These are phyloP conservation scores for Huntiella bhutanensis DNA, from an alignment of 2,329 filamentous ascomycete genomes.

Conservation along the genomic window DNA sequence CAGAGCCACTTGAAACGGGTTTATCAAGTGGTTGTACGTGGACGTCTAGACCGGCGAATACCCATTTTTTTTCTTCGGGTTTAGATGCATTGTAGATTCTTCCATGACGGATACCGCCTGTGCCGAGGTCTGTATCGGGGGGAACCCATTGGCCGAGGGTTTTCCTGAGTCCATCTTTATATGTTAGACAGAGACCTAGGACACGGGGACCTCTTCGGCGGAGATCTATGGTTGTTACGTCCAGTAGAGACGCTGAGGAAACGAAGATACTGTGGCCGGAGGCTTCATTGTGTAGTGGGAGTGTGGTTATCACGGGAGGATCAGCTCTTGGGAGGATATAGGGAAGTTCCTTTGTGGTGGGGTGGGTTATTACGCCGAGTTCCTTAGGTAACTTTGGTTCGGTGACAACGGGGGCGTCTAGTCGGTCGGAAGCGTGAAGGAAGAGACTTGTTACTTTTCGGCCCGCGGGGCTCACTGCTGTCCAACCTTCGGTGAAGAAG, in stretches of 20 bases:
- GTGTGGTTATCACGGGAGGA: background rate
- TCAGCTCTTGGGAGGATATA: background rate
- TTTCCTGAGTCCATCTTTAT: slow-evolving; percentile 1
- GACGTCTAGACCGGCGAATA: slow-evolving; percentile 1
- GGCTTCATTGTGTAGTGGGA: background rate
- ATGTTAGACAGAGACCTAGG: slow-evolving; percentile 5
- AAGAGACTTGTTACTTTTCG: slow-evolving; percentile 5
- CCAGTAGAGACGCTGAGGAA: background rate
- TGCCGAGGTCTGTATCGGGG: slow-evolving; percentile 1
- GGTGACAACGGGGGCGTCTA: slow-evolving; percentile 4
- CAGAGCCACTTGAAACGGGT: slow-evolving; percentile 3
- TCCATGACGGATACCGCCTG: background rate
- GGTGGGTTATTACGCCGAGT: slow-evolving; percentile 1
- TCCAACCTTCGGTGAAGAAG: slow-evolving; percentile 10
- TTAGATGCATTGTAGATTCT: slow-evolving; percentile 3
- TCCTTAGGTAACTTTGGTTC: slow-evolving; percentile 6
- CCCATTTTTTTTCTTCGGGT: background rate
- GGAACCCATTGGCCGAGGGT: slow-evolving; percentile 10
- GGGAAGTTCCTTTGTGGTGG: background rate
- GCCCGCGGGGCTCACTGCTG: slow-evolving; percentile 4
- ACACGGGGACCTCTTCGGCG: slow-evolving; percentile 1
- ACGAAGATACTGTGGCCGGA: slow-evolving; percentile 4
- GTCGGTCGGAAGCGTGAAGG: slow-evolving; percentile 6
- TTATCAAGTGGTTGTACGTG: slow-evolving; percentile 6
- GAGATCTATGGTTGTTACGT: slow-evolving; percentile 1